Evolutionary conservation across 495 filamentous ascomycete species (phyloP).

Genomic region (Lasiosphaeria hispida): DNA sequence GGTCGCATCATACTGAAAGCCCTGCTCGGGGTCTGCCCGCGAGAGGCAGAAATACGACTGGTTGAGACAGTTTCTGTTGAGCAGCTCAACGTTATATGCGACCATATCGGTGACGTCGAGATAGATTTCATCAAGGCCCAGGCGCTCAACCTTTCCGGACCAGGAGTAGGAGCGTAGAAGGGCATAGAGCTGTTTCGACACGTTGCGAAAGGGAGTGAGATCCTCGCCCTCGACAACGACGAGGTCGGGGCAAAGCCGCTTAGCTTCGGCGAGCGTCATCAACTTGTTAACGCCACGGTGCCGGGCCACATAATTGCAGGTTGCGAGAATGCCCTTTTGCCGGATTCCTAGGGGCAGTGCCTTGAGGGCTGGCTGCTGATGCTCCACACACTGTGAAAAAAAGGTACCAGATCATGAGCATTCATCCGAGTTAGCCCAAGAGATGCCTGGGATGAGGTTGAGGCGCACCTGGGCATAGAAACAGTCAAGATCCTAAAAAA

Average conservation of each 20-base stretch:
- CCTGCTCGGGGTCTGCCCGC: conserved; percentile 67
- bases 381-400: conserved; percentile 56
- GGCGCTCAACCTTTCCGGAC: conserved; percentile 69
- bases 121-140: conserved; percentile 83
- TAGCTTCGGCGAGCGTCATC: conserved; percentile 77
- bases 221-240: conserved; percentile 86
- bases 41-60: conserved; percentile 82
- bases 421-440: conserved; percentile 2
- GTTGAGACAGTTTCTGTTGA: conserved; percentile 63
- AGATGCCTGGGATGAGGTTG: not conserved
- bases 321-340: conserved; percentile 86
- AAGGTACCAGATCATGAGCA: not conserved
- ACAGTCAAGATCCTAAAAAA: conserved; percentile 76
- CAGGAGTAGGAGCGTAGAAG: conserved; percentile 69
- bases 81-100: conserved; percentile 67
- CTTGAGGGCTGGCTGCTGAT: conserved; percentile 70
- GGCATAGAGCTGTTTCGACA: conserved; percentile 73
- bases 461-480: conserved; percentile 79
- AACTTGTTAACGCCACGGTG: conserved; percentile 75
- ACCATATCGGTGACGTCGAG: conserved; percentile 82
- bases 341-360: conserved; percentile 62
- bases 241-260: conserved; percentile 75
- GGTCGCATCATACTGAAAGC: conserved; percentile 75
- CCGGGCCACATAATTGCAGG: conserved; percentile 91
- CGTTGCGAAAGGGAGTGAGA: conserved; percentile 78